Conservation (phyloP, 73 alveolate genomes). For the Stentor roeselii region DNA sequence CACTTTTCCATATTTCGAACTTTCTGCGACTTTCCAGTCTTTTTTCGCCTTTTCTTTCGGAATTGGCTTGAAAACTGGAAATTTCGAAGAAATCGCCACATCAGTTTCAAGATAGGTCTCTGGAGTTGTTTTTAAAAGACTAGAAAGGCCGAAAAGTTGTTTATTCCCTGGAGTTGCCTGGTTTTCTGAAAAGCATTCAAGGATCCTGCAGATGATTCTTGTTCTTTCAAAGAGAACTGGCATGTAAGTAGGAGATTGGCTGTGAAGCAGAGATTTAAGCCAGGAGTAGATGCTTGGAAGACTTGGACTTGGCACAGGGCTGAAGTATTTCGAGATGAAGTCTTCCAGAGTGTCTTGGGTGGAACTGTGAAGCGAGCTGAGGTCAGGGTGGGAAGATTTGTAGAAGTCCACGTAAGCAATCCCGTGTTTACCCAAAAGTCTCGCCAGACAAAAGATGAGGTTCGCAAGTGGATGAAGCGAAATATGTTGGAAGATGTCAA, state of each 20-base stretch:
- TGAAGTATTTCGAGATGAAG: neutral
- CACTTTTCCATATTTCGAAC: neutral
- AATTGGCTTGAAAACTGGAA: neutral
- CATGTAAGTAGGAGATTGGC: neutral
- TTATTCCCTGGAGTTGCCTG: neutral
- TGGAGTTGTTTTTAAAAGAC: neutral
- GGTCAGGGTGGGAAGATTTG: constrained; percentile 15
- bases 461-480: constrained; percentile 26
- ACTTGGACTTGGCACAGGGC: neutral
- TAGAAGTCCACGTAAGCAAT: constrained; percentile 46
- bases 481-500: constrained; percentile 31
- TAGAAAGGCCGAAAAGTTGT: constrained; percentile 5
- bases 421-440: constrained; percentile 20
- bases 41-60: neutral
- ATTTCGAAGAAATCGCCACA: neutral
- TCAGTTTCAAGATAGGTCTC: constrained; percentile 11
- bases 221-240: constrained; percentile 46
- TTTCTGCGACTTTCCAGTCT: neutral
- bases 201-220: constrained; percentile 44
- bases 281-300: neutral
- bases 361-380: neutral
- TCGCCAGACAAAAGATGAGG: constrained; percentile 28
- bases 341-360: constrained; percentile 31
- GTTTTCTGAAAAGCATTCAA: constrained; percentile 33
- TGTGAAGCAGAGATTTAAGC: neutral